phyloP scores from a whole-genome alignment of 1,284 basidiomycete genomes.

The Polyporus tsugae region DNA sequence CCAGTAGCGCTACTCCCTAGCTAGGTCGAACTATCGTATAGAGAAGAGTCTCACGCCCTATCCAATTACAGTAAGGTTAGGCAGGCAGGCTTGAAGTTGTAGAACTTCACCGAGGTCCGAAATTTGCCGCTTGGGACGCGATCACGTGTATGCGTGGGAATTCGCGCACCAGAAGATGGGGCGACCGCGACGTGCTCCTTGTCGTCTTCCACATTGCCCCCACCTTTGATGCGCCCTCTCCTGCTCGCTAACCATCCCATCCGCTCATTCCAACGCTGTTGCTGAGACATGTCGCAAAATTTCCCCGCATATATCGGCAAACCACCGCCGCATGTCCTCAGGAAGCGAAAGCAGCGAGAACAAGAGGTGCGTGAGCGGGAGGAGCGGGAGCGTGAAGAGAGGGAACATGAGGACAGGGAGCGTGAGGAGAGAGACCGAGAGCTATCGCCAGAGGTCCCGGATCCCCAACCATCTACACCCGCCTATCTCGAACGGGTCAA shows the following conservation, averaged over 20 bases:
- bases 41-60: constrained; percentile 81
- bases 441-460: constrained; percentile 24
- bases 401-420: background rate
- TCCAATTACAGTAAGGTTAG: constrained; percentile 91
- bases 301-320: constrained; percentile 19
- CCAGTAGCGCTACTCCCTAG: too few species aligned
- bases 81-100: constrained; percentile 66
- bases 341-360: constrained; percentile 4
- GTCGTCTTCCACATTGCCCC: constrained; percentile 3
- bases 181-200: background rate
- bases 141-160: constrained; percentile 5
- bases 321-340: constrained; percentile 9
- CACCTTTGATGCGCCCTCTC: background rate
- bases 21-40: background rate
- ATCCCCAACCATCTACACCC: constrained; percentile 19
- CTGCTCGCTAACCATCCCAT: background rate
- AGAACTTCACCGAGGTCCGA: too few species aligned
- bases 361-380: background rate
- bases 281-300: background rate
- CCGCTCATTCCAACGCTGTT: background rate
- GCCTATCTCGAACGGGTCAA: constrained; percentile 7
- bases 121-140: constrained; percentile 2
- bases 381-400: background rate
- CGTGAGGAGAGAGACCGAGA: background rate
- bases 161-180: background rate